phyloP scores from a whole-genome alignment of 2,329 filamentous ascomycete species.

The Volutella citrinella region DNA sequence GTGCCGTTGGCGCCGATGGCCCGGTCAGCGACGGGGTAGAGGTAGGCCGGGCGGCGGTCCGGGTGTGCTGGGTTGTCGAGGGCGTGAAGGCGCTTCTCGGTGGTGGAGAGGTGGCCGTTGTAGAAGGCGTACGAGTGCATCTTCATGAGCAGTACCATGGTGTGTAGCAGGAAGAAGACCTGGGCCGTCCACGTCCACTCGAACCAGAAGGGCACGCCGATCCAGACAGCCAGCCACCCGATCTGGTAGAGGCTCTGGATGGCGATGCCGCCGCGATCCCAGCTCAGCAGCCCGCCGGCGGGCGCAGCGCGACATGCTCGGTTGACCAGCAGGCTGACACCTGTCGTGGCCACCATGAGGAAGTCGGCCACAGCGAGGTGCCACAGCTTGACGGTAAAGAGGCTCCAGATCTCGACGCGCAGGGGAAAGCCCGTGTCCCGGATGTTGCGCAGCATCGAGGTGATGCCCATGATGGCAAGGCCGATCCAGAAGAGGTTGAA shows the following conservation, averaged over 20 bases:
- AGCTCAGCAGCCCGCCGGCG: conserved; percentile 57
- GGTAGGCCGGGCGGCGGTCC: conserved; percentile 67
- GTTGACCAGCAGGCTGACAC: conserved; percentile 71
- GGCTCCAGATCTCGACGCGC: conserved; percentile 79
- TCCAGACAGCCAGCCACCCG: conserved; percentile 79
- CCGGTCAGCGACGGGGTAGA: conserved; percentile 64
- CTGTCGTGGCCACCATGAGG: conserved; percentile 77
- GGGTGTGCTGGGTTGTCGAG: conserved; percentile 69
- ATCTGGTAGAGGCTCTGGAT: conserved; percentile 81
- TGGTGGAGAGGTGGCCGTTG: conserved; percentile 90
- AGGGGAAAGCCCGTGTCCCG: conserved; percentile 90
- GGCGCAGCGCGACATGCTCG: conserved; percentile 55
- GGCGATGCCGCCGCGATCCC: conserved; percentile 74
- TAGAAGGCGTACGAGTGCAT: conserved; percentile 99
- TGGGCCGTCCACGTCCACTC: conserved; percentile 97
- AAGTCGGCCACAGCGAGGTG: conserved; percentile 81
- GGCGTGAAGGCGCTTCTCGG: conserved; percentile 72
- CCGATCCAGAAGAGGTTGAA: conserved; percentile 99
- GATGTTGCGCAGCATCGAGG: conserved; percentile 86
- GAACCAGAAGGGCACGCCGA: conserved; percentile 77
- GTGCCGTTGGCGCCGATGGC: conserved; percentile 39
- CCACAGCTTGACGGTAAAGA: conserved; percentile 86
- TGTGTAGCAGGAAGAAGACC: conserved; percentile 89
- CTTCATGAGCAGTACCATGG: conserved; percentile 94
- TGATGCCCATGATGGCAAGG: conserved; percentile 93